Percentiles rank a stretch among this genome's conserved stretches.
phyloP scores from a whole-genome alignment of 139 green algal genomes.

The Diplosphaera chodatii region DNA sequence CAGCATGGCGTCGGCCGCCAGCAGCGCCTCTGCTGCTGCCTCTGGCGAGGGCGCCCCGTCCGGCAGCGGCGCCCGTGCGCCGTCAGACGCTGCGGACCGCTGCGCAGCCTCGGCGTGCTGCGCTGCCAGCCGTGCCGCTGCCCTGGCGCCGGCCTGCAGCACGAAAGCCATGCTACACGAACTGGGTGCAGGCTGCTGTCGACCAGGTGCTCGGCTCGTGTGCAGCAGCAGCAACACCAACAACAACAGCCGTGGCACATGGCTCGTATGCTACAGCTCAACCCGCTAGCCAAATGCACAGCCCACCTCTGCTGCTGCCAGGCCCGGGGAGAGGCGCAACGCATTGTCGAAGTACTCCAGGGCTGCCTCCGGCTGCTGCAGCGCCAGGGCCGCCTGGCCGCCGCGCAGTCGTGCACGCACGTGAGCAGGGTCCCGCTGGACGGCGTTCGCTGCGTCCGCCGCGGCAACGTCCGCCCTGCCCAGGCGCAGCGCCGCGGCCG shows the following conservation, averaged over 20 bases:
- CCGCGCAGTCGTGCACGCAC: conserved; percentile 10
- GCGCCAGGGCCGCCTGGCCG: conserved; percentile 16
- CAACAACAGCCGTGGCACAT: too few relatives aligned
- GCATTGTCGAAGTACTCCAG: conserved; percentile 1
- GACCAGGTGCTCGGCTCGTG: too few relatives aligned
- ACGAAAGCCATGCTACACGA: neutral
- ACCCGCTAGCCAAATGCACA: too few relatives aligned
- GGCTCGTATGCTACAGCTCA: too few relatives aligned
- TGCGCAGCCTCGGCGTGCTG: neutral
- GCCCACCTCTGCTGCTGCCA: conserved; percentile 2
- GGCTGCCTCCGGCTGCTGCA: conserved; percentile 13
- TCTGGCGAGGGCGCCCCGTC: conserved; percentile 6
- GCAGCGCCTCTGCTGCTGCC: conserved; percentile 24
- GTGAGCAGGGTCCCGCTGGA: conserved; percentile 19
- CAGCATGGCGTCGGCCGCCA: conserved; percentile 20
- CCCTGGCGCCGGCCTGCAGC: neutral
- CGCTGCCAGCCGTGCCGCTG: conserved; percentile 1
- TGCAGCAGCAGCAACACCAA: too few relatives aligned
- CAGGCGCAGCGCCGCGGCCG: conserved; percentile 40
- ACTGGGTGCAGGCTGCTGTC: too few relatives aligned
- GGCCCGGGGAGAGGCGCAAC: conserved; percentile 6
- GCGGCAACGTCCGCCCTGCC: conserved; percentile 22
- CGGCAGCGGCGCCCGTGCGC: conserved; percentile 17
- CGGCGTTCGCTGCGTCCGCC: conserved; percentile 25
- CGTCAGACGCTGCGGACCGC: conserved; percentile 3